These are phyloP conservation scores for Saururus chinensis DNA, from an alignment of 164 flowering plant species.

Conservation along the genomic window DNA sequence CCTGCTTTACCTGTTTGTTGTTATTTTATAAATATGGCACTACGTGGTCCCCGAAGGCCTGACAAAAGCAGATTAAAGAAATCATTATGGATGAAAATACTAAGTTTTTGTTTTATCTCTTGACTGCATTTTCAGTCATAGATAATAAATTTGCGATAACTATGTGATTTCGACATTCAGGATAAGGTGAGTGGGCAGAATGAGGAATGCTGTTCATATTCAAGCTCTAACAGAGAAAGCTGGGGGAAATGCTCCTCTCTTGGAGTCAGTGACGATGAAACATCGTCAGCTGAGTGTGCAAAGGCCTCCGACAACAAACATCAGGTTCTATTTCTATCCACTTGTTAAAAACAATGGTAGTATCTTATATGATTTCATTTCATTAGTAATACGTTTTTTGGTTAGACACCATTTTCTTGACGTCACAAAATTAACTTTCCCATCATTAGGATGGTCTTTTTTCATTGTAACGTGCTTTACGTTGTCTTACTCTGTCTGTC, in stretches of 20 bases:
- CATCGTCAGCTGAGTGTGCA: conserved; percentile 31
- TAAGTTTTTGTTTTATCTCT: not conserved
- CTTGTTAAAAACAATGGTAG: not conserved
- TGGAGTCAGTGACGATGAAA: conserved; percentile 69
- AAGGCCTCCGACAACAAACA: conserved; percentile 14
- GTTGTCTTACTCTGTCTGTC: too few relatives aligned
- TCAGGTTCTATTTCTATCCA: conserved; percentile 30
- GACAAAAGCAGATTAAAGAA: too few relatives aligned
- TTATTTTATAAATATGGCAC: too few relatives aligned
- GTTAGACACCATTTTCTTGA: too few relatives aligned
- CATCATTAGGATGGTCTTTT: too few relatives aligned
- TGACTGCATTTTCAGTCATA: not conserved
- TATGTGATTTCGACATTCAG: conserved; percentile 19
- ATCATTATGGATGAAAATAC: too few relatives aligned
- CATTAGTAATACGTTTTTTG: too few relatives aligned
- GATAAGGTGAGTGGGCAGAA: conserved; percentile 35
- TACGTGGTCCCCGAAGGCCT: too few relatives aligned
- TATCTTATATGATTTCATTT: too few relatives aligned
- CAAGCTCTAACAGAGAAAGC: conserved; percentile 88
- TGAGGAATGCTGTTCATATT: conserved; percentile 76
- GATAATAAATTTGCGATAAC: not conserved
- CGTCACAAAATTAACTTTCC: too few relatives aligned
- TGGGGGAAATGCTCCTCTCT: conserved; percentile 95
- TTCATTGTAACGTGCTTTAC: too few relatives aligned
- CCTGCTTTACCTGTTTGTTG: too few relatives aligned